These are phyloP conservation scores for Lineolata rhizophorae DNA, from an alignment of 495 filamentous ascomycete species.

Conservation along the genomic window DNA sequence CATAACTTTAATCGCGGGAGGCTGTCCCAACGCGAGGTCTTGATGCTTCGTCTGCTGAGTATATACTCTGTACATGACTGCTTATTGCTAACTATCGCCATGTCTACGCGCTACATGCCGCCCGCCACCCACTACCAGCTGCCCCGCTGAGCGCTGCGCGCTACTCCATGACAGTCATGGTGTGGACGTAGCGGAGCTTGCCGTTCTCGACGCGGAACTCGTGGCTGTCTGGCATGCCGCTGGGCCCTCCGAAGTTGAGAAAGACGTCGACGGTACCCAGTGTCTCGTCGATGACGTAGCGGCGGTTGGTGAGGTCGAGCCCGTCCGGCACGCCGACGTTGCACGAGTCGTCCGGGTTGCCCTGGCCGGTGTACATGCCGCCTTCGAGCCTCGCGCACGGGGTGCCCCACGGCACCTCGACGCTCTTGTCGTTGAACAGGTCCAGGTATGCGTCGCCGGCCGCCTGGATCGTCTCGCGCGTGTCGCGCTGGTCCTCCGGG, in stretches of 20 bases:
- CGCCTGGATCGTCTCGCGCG: constrained; percentile 6
- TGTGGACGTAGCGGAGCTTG: constrained; percentile 26
- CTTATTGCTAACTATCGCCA: too few relatives aligned
- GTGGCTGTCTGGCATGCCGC: constrained; percentile 17
- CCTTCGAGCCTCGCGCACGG: constrained; percentile 25
- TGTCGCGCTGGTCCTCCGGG: constrained; percentile 3
- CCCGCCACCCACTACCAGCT: too few relatives aligned
- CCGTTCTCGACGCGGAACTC: constrained; percentile 28
- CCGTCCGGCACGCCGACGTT: constrained; percentile 9
- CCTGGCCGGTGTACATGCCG: constrained; percentile 15
- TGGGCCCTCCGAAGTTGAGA: constrained; percentile 17
- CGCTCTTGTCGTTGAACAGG: constrained; percentile 8
- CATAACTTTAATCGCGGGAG: too few relatives aligned
- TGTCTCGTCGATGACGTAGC: constrained; percentile 32
- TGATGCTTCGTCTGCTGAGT: too few relatives aligned
- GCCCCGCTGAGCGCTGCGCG: too few relatives aligned
- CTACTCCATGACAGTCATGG: constrained; percentile 9
- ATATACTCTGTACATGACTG: too few relatives aligned
- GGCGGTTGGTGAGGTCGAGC: constrained; percentile 19
- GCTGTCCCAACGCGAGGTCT: too few relatives aligned
- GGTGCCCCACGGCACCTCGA: constrained; percentile 9
- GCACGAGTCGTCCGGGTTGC: neutral
- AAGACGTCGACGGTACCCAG: constrained; percentile 25
- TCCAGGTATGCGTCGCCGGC: constrained; percentile 11
- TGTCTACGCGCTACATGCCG: too few relatives aligned